Evolutionary conservation across 192 early-diverging fungal genomes (phyloP), one percentile per base, ranked within the genome.

Genomic region (Dissophora globulifera): DNA sequence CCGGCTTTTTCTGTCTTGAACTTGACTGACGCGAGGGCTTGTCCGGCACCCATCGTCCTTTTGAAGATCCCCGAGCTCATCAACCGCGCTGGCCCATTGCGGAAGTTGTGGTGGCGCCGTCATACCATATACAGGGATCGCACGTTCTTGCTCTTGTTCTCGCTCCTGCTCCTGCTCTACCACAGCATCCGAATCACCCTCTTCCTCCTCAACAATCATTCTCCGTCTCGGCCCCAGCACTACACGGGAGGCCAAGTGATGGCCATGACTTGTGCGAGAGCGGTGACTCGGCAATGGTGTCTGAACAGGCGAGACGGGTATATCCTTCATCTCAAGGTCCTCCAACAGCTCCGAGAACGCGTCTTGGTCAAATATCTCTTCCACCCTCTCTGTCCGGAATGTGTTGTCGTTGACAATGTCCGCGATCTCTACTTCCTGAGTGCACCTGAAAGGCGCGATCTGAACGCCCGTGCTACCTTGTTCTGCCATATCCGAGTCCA

Each of bases 181-280:
- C 43, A 27, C 65, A 15, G 9, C 32, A 19, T 1, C 15, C 0
- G 15, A 38, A 20, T 67, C 32, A 3, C 20, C 26, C 31, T 45
- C 32, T 30, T 67, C 65, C 3, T 67, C 65, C 3, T 67, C 65
- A 3, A 67, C 27, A 25, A 65, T 65, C 3, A 67, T 17, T n/a
- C 65, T 30, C 20, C 65, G 65, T 23, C 65, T 42, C 26, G 7
- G 13, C 7, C 35, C 35, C 6, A 13, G 35, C 13, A 9, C 13
- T 13, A 38, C 35, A 9, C 7, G 13, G 7, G 13, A 38, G 35
- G 35, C 35, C 35, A 13, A 38, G 7, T 6, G 6, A 38, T 38
- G 6, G 35, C 35, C 35, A 38, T 38, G 35, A 9, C 46, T 23
- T 29, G 43, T 1, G 45, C 27, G 16, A 22, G 10, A 8, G 6